Conservation (phyloP, 1,284 basidiomycete genomes). For the Acaromyces ingoldii region DNA sequence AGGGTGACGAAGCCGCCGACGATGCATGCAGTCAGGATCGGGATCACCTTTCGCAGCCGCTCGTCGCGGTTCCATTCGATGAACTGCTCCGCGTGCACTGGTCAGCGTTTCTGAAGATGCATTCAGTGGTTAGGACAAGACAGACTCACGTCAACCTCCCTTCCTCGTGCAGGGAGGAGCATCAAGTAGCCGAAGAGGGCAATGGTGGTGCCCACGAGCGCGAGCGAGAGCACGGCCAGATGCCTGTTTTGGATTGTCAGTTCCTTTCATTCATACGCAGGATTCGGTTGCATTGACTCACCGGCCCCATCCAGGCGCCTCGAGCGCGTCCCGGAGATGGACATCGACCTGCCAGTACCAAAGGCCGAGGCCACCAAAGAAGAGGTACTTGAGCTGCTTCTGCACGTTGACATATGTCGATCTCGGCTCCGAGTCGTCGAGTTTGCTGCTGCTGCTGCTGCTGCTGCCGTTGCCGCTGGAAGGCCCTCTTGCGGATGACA, state of each 20-base stretch:
- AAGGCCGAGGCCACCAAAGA: constrained; percentile 1
- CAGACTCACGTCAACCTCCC: neutral
- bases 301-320: neutral
- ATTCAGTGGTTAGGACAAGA: neutral
- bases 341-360: constrained; percentile 3
- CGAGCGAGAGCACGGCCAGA: neutral
- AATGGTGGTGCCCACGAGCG: neutral
- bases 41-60: neutral
- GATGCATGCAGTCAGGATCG: neutral
- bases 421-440: neutral
- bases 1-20: neutral
- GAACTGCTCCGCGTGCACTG: neutral
- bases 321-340: neutral
- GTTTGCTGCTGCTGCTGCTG: no score
- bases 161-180: constrained; percentile 4
- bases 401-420: constrained; percentile 2
- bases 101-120: neutral
- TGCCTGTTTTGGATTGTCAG: neutral
- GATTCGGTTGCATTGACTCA: neutral
- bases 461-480: no score
- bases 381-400: constrained; percentile 4
- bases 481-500: no score
- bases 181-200: neutral
- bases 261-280: neutral
- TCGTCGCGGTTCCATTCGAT: constrained; percentile 1